phyloP scores from a whole-genome alignment of 2,329 filamentous ascomycete genomes.

The Periconia sp. region DNA sequence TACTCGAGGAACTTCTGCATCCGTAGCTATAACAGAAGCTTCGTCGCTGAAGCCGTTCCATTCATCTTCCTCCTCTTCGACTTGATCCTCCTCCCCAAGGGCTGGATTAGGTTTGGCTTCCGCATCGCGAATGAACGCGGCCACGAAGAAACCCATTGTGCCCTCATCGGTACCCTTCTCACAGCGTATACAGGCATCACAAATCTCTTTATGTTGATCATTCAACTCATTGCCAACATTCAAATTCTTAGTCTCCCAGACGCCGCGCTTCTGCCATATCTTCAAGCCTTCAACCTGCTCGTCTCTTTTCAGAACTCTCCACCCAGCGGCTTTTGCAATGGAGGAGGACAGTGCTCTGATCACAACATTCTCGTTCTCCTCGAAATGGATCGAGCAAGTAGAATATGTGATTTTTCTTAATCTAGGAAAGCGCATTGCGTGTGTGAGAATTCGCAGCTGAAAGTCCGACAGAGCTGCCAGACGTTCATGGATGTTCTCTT shows the following conservation, averaged over 20 bases:
- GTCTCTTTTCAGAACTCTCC: conserved; percentile 74
- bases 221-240: conserved; percentile 57
- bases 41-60: conserved; percentile 53
- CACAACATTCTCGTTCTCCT: conserved; percentile 91
- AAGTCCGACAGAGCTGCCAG: conserved; percentile 78
- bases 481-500: conserved; percentile 56
- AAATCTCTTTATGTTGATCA: conserved; percentile 48
- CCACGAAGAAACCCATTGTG: conserved; percentile 95
- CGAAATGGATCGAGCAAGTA: conserved; percentile 85
- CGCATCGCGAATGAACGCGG: conserved; percentile 74
- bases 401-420: conserved; percentile 79
- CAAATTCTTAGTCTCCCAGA: conserved; percentile 48
- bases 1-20: too few species aligned
- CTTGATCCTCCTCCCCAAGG: conserved; percentile 1
- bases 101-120: conserved; percentile 4
- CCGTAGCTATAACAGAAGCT: too few species aligned
- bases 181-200: conserved; percentile 80
- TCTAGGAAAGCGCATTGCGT: conserved; percentile 81
- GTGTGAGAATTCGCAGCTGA: conserved; percentile 80
- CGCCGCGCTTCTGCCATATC: conserved; percentile 71
- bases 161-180: conserved; percentile 81
- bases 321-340: conserved; percentile 70
- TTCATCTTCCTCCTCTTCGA: conserved; percentile 42
- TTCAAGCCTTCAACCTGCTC: conserved; percentile 79
- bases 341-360: conserved; percentile 71